Evolutionary conservation across 2,329 filamentous ascomycete species (phyloP), one percentile per base, ranked within the genome.

Genomic region (Ascochyta viciae-villosae): DNA sequence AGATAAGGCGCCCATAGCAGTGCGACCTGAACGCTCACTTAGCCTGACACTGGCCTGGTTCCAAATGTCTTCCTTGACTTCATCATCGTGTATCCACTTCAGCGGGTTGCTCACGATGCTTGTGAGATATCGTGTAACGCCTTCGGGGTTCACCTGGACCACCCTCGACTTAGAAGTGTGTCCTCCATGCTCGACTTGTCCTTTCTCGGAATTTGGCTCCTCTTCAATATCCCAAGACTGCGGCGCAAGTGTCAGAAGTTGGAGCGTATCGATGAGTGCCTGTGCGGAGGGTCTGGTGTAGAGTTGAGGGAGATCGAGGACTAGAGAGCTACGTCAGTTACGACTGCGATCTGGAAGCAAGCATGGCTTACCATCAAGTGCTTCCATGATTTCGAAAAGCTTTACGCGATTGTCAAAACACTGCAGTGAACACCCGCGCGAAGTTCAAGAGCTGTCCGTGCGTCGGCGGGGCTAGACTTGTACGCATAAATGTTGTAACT

Each of bases 11-110:
- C 85, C 83, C 84, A 88, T 88, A 35, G 85, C 88, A 77, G 73
- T 84, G 49, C 95, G 84, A 1, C 95, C 95, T 59, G 92, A 96
- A 15, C 94, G 84, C 75, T 97, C 93, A 39, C 91, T 89, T 58
- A 98, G 83, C 43, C 94, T 84, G 57, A 84, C 84, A 64, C 92
- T 92, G 1, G 94, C 92, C 62, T 88, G 81, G 41, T 90, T 87
- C 90, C 92, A 96, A 13, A 96, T 76, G 6, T 76, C 69, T 71
- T 94, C 91, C 67, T 83, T 85, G 61, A 85, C 79, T 3, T 85
- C 85, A 23, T 91, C 88, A 55, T 86, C 81, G 7, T 82, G 74
- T 53, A 94, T 84, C 91, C 91, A 95, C 15, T 75, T 71, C 34
- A 95, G 80, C 4, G 81, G 79, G 66, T 83, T 91, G 66, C 84